Percentiles rank a stretch among this genome's conserved stretches.
These are phyloP conservation scores for Saprolegnia parasitica DNA, from an alignment of 352 stramenopile genomes.

Conservation along the genomic window DNA sequence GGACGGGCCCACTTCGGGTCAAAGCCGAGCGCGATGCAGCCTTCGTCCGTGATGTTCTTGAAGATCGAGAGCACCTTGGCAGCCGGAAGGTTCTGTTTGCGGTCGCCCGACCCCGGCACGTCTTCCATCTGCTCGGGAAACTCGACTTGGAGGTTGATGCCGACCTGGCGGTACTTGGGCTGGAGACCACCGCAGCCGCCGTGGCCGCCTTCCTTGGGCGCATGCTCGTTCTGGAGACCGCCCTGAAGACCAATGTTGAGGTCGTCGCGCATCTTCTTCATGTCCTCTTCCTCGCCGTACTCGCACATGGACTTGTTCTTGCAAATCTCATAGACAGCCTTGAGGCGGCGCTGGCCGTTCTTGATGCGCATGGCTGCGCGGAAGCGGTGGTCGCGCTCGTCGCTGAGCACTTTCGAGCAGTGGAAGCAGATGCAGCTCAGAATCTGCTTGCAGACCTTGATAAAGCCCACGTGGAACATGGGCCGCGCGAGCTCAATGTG, in stretches of 20 bases:
- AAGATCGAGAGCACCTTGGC: slow-evolving; percentile 47
- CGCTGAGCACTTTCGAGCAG: slow-evolving; percentile 96
- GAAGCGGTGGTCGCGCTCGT: slow-evolving; percentile 95
- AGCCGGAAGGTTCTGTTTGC: slow-evolving; percentile 96
- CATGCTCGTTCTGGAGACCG: slow-evolving; percentile 57
- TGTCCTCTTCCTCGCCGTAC: slow-evolving; percentile 77
- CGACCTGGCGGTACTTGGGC: slow-evolving; percentile 95
- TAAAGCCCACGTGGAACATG: slow-evolving; percentile 99
- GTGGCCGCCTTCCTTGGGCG: slow-evolving; percentile 74
- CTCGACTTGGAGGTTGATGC: slow-evolving; percentile 93
- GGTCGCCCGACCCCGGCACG: slow-evolving; percentile 90
- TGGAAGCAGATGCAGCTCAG: slow-evolving; percentile 94
- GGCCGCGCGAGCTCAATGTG: slow-evolving; percentile 92
- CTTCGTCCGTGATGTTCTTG: slow-evolving; percentile 90
- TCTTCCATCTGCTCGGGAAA: slow-evolving; percentile 94
- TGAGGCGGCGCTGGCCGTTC: slow-evolving; percentile 95
- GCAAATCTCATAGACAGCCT: slow-evolving; percentile 71
- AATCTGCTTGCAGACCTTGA: slow-evolving; percentile 98
- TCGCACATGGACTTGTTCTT: slow-evolving; percentile 87
- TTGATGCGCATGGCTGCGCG: slow-evolving; percentile 92
- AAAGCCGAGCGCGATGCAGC: slow-evolving; percentile 88
- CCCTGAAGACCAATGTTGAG: slow-evolving; percentile 60
- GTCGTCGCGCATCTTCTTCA: slow-evolving; percentile 87
- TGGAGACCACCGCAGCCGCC: slow-evolving; percentile 81
- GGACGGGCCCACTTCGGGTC: slow-evolving; percentile 93